Conservation (phyloP, 257 asterid genomes). For the Lithospermum erythrorhizon region DNA sequence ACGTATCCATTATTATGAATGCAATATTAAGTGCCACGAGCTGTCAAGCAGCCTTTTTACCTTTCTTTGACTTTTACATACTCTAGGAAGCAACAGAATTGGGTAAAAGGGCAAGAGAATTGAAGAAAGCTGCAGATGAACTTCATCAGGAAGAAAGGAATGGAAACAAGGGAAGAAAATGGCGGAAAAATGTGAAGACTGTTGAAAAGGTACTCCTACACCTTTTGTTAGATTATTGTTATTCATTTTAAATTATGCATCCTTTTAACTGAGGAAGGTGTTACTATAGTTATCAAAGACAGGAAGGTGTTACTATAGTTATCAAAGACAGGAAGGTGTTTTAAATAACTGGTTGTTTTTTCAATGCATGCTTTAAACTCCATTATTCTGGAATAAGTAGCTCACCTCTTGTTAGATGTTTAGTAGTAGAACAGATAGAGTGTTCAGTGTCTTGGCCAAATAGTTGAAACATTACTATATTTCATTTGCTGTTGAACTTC, state of each 20-base stretch:
- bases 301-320: not conserved
- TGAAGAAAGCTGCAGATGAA: slow-evolving; percentile 85
- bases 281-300: not conserved
- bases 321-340: not conserved
- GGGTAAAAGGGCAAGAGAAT: slow-evolving; percentile 82
- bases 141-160: slow-evolving; percentile 97
- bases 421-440: not conserved
- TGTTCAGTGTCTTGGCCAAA: not conserved
- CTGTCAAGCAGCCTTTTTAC: not conserved
- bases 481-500: not conserved
- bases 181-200: slow-evolving; percentile 96
- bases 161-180: slow-evolving; percentile 89
- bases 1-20: not conserved
- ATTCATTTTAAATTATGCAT: not conserved
- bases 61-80: slow-evolving; percentile 12
- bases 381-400: not conserved
- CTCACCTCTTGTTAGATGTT: not conserved
- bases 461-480: not conserved
- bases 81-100: slow-evolving; percentile 95
- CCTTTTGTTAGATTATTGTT: not conserved
- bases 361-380: too few relatives aligned
- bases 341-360: not conserved
- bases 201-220: slow-evolving; percentile 62
- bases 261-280: too few relatives aligned
- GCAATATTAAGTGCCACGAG: not conserved